Evolutionary conservation across 345 rosid species (phyloP).

Genomic region (Raphanus sativus): DNA sequence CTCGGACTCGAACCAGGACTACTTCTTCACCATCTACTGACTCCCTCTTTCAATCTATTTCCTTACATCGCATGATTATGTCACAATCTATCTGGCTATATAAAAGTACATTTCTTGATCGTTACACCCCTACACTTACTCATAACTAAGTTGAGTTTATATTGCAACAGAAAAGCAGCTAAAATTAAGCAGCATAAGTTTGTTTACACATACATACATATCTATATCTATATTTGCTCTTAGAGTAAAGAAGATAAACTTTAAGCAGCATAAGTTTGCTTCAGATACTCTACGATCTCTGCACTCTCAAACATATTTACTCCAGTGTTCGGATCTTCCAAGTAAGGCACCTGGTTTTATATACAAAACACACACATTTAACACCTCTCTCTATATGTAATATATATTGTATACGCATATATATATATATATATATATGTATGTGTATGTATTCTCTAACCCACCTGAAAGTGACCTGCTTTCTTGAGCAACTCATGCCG

Average conservation of each 20-base stretch:
- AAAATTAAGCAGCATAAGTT: conserved; percentile 10
- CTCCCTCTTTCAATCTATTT: neutral
- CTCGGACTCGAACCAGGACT: conserved; percentile 14
- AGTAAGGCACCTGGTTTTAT: conserved; percentile 64
- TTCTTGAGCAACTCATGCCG: conserved; percentile 58
- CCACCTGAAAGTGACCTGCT: conserved; percentile 80
- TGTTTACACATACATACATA: neutral
- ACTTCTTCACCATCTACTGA: neutral
- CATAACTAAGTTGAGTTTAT: conserved; percentile 1
- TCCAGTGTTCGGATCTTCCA: conserved; percentile 94
- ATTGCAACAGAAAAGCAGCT: conserved; percentile 10
- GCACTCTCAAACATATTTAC: conserved; percentile 93
- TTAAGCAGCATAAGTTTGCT: conserved; percentile 67
- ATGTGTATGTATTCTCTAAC: conserved; percentile 17
- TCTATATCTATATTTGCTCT: neutral
- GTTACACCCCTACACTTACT: neutral
- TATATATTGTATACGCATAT: neutral
- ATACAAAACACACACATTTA: conserved; percentile 3
- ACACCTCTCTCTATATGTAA: neutral
- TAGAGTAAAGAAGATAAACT: conserved; percentile 5
- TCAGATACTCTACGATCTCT: conserved; percentile 74
- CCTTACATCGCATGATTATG: neutral
- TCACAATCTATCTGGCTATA: neutral
- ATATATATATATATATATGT: too few species aligned
- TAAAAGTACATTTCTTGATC: neutral